Evolutionary conservation across 2,329 filamentous ascomycete species (phyloP).

Genomic region (Zasmidium citrigriseum): DNA sequence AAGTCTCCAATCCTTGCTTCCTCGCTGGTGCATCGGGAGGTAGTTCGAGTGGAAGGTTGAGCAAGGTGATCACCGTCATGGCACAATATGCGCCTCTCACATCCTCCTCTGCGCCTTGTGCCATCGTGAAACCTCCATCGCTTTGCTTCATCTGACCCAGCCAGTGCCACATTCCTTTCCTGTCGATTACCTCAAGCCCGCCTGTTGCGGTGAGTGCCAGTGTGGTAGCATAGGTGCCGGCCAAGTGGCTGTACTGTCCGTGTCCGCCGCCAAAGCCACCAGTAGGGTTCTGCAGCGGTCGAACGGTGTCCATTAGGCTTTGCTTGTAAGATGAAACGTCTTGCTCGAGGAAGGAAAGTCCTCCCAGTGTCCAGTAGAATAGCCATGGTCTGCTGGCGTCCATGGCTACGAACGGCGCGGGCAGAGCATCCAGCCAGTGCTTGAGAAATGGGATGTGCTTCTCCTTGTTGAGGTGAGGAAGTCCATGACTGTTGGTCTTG

Average conservation of each 20-base stretch:
- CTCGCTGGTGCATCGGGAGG: constrained; percentile 70
- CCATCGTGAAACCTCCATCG: constrained; percentile 88
- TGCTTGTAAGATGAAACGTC: constrained; percentile 68
- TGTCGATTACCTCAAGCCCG: constrained; percentile 74
- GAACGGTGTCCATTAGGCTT: constrained; percentile 68
- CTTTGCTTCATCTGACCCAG: constrained; percentile 81
- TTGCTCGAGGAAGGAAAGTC: constrained; percentile 73
- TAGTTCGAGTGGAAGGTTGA: constrained; percentile 79
- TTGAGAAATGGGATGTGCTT: constrained; percentile 64
- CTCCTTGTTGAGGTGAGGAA: constrained; percentile 71
- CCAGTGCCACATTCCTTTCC: constrained; percentile 87
- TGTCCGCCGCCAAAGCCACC: constrained; percentile 95
- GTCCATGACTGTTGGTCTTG: constrained; percentile 64
- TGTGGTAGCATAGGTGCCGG: constrained; percentile 82
- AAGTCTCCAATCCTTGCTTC: constrained; percentile 61
- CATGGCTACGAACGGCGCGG: constrained; percentile 68
- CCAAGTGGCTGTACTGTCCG: constrained; percentile 85
- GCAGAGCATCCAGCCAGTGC: constrained; percentile 59
- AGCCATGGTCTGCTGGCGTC: constrained; percentile 93
- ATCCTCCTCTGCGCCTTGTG: constrained; percentile 85
- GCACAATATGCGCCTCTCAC: constrained; percentile 94
- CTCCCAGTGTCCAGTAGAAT: constrained; percentile 86
- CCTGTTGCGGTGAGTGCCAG: constrained; percentile 78
- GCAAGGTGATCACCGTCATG: constrained; percentile 76
- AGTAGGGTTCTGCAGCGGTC: constrained; percentile 74